Evolutionary conservation across 768 basidiomycete species (phyloP).

Genomic region (Rickenella mellea): DNA sequence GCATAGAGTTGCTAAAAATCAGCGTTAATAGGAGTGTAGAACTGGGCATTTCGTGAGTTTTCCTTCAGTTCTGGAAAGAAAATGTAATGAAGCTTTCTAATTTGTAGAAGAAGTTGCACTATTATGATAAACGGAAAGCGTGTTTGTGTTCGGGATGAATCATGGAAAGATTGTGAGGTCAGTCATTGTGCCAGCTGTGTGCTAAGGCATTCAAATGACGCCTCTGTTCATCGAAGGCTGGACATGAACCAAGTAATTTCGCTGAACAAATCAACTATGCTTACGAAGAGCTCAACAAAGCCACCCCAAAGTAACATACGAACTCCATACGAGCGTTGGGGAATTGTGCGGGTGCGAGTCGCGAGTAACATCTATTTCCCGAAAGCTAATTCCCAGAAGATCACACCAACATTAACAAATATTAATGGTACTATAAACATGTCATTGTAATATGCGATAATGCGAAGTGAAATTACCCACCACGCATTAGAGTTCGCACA

Average conservation of each 20-base stretch:
- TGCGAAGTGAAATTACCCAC: slow-evolving; percentile 43
- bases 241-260: slow-evolving; percentile 69
- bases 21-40: slow-evolving; percentile 38
- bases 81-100: too few relatives aligned
- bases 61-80: slow-evolving; percentile 1
- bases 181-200: slow-evolving; percentile 18
- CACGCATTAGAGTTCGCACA: slow-evolving; percentile 93
- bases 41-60: slow-evolving; percentile 48
- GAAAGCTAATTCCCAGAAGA: slow-evolving; percentile 74
- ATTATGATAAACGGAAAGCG: slow-evolving; percentile 60
- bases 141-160: slow-evolving; percentile 68
- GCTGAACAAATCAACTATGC: slow-evolving; percentile 67
- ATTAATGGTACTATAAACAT: slow-evolving; percentile 81
- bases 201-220: background rate
- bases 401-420: slow-evolving; percentile 75
- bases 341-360: slow-evolving; percentile 1
- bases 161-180: slow-evolving; percentile 77
- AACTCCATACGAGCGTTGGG: slow-evolving; percentile 1
- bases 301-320: slow-evolving; percentile 2
- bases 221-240: slow-evolving; percentile 36
- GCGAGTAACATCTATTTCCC: too few relatives aligned
- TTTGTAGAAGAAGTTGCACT: slow-evolving; percentile 74
- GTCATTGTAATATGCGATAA: slow-evolving; percentile 8
- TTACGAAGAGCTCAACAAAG: slow-evolving; percentile 53
- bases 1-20: slow-evolving; percentile 49